Conservation (phyloP, 495 filamentous ascomycete genomes). For the Penicillium alfredii region DNA sequence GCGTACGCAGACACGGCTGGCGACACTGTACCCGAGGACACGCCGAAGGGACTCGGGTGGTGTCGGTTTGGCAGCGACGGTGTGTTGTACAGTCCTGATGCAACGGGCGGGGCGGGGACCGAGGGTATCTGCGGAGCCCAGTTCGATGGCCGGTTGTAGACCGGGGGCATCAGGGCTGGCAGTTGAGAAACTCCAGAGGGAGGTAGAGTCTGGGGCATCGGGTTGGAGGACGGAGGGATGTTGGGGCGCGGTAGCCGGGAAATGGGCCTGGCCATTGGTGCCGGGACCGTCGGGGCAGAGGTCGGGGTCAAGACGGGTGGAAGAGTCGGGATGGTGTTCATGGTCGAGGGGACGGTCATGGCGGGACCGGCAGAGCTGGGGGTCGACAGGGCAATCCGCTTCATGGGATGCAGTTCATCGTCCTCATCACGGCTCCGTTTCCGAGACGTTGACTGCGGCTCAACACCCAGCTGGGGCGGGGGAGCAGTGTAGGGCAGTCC, state of each 20-base stretch:
- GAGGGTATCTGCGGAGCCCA: slow-evolving; percentile 46
- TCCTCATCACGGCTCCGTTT: slow-evolving; percentile 72
- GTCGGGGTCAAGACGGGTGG: slow-evolving; percentile 34
- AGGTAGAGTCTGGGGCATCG: slow-evolving; percentile 32
- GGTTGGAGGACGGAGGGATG: slow-evolving; percentile 32
- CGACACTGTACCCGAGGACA: slow-evolving; percentile 35
- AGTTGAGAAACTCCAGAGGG: slow-evolving; percentile 50
- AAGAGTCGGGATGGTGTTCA: slow-evolving; percentile 33
- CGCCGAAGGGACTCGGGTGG: slow-evolving; percentile 31
- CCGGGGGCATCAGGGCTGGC: slow-evolving; percentile 52
- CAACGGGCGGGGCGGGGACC: slow-evolving; percentile 29
- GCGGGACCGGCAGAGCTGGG: slow-evolving; percentile 27
- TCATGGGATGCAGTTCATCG: slow-evolving; percentile 58
- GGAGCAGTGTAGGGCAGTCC: slow-evolving; percentile 20
- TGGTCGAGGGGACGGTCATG: slow-evolving; percentile 26
- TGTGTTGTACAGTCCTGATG: slow-evolving; percentile 44
- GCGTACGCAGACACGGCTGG: slow-evolving; percentile 39
- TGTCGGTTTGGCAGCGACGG: slow-evolving; percentile 44
- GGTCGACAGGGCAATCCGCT: slow-evolving; percentile 45
- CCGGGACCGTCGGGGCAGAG: slow-evolving; percentile 26
- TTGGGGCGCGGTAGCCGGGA: slow-evolving; percentile 56
- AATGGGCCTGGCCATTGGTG: slow-evolving; percentile 24
- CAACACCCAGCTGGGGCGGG: slow-evolving; percentile 21
- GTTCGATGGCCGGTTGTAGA: slow-evolving; percentile 47
- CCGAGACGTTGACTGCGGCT: slow-evolving; percentile 37